Evolutionary conservation across 306 rosid genomes (phyloP).

Genomic region (Cucumis melo): DNA sequence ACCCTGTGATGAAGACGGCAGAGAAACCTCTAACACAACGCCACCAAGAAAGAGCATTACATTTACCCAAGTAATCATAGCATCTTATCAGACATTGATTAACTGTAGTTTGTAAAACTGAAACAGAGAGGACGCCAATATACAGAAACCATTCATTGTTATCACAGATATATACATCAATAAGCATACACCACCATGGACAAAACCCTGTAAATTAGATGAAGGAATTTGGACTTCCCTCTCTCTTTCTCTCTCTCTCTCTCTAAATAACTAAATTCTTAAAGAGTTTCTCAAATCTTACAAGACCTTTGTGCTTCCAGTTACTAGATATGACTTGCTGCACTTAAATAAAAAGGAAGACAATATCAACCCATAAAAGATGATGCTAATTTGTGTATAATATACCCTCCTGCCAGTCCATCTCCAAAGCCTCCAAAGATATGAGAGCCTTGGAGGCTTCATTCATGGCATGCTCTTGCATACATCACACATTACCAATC

Average conservation of each 20-base stretch:
- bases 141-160: background rate
- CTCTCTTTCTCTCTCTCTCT: background rate
- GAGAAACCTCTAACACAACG: background rate
- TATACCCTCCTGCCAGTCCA: constrained; percentile 11
- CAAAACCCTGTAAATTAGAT: constrained; percentile 11
- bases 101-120: background rate
- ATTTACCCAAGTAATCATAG: background rate
- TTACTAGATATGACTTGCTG: background rate
- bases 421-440: constrained; percentile 13
- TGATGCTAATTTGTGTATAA: background rate
- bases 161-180: constrained; percentile 1
- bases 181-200: constrained; percentile 3
- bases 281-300: constrained; percentile 5
- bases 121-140: background rate
- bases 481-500: background rate
- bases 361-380: background rate
- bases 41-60: background rate
- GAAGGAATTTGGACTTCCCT: background rate
- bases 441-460: constrained; percentile 11
- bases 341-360: background rate
- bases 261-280: background rate
- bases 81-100: background rate
- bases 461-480: constrained; percentile 10
- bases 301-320: background rate
- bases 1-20: background rate